Percentiles rank a stretch among this genome's conserved stretches.
These are phyloP conservation scores for Anaeramoeba ignava DNA, from an alignment of 78 protist species.

Conservation along the genomic window DNA sequence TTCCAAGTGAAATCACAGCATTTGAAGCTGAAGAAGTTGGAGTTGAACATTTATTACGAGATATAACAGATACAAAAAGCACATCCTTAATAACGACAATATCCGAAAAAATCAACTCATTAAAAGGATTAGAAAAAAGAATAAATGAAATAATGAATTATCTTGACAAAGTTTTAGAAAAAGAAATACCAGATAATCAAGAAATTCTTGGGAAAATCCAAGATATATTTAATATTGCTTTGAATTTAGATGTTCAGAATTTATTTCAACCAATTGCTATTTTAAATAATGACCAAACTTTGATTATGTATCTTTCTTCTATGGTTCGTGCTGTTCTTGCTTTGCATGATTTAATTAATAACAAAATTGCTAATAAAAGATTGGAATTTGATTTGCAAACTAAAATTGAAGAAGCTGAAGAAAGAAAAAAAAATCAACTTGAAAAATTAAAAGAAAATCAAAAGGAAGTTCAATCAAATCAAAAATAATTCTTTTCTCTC, in stretches of 20 bases:
- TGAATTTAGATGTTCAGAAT: not conserved
- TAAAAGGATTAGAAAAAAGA: conserved; percentile 36
- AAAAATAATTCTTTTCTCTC: too few species aligned
- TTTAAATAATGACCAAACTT: too few species aligned
- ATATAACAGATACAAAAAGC: conserved; percentile 36
- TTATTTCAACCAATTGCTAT: not conserved
- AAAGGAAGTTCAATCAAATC: not conserved
- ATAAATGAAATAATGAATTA: conserved; percentile 37
- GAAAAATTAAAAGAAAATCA: not conserved
- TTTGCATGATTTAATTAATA: conserved; percentile 79
- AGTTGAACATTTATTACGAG: conserved; percentile 88
- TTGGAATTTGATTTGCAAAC: not conserved
- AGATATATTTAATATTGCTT: conserved; percentile 38
- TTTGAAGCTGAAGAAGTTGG: conserved; percentile 89
- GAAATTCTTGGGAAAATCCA: conserved; percentile 67
- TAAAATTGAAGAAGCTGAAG: not conserved
- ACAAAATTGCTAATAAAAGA: conserved; percentile 40
- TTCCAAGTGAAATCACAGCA: conserved; percentile 72
- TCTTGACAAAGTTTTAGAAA: conserved; percentile 23
- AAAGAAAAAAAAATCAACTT: not conserved
- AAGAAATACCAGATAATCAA: conserved; percentile 70
- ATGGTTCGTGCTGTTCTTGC: conserved; percentile 78
- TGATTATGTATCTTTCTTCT: conserved; percentile 69
- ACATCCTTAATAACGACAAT: conserved; percentile 12
- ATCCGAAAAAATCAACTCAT: conserved; percentile 39